phyloP scores from a whole-genome alignment of 306 rosid species.

The Leucaena leucocephala region DNA sequence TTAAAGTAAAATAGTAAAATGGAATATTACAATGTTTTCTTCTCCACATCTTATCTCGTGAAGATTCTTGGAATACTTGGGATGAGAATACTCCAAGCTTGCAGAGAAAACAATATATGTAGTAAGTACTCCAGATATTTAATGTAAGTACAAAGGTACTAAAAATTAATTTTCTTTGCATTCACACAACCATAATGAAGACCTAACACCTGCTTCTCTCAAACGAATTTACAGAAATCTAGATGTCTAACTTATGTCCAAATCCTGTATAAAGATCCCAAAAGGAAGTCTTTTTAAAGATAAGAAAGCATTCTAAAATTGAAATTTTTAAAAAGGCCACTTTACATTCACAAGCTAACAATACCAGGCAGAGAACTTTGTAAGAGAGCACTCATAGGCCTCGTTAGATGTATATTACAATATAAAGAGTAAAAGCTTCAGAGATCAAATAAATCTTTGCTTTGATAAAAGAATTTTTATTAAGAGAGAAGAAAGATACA shows the following conservation, averaged over 20 bases:
- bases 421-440: neutral
- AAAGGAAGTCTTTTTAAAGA: neutral
- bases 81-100: conserved; percentile 99
- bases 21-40: conserved; percentile 74
- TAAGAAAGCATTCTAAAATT: conserved; percentile 19
- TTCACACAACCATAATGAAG: conserved; percentile 17
- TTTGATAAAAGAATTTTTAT: neutral
- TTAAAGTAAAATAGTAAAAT: conserved; percentile 34
- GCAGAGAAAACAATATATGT: conserved; percentile 43
- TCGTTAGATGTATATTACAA: conserved; percentile 2
- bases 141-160: conserved; percentile 5
- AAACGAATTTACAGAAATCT: conserved; percentile 8
- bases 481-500: neutral
- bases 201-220: conserved; percentile 7
- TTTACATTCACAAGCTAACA: neutral
- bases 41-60: conserved; percentile 83
- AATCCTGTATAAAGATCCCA: neutral
- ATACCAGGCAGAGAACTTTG: neutral
- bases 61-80: conserved; percentile 96
- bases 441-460: neutral
- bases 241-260: neutral
- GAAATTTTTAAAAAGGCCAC: conserved; percentile 15
- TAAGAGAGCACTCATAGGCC: neutral
- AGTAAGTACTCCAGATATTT: conserved; percentile 43
- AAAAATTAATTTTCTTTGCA: conserved; percentile 2